Base-by-base conservation (phyloP, 768 basidiomycete genomes). In the Xerocomus potaroensis region DNA sequence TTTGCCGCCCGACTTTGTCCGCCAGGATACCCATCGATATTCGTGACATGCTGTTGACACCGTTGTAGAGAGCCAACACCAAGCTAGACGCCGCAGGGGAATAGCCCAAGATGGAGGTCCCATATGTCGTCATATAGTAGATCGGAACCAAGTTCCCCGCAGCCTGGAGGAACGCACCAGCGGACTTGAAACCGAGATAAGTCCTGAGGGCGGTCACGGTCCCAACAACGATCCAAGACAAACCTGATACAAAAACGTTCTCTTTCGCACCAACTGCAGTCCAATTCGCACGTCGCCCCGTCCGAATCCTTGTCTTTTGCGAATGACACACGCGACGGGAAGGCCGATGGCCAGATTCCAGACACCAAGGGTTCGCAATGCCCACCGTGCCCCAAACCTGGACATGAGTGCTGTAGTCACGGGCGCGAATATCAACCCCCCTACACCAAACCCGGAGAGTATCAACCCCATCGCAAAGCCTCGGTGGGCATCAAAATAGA, bases 201-300 rank as follows among this genome's bases (percentile, higher is more conserved):
- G 18, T 16, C 22, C 15, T 19, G n/a, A n/a, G n/a, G n/a, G 8
- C 30, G 4, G 21, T n/a, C 32, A 34, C 6, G 8, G 14, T 19
- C 27, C 4, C n/a, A 30, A 15, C 11, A 27, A 32, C 24, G 10
- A 30, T 32, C 41, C 16, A 16, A 33, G 11, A 42, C 41, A 18
- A 9, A 48, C 41, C 47, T 48, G 47, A 37, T 32, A 43, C 29
- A 43, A 30, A 41, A 36, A 48, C 21, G 34, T 42, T 21, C 24
- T 14, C 16, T 42, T 48, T 19, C 19, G 31, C 12, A 30, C 34
- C 22, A 42, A 14, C 34, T 21, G 11, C 33, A 48, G 16, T 18
- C 35, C 26, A 10, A 31, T 19, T 30, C 41, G 22, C 8, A 6
- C 27, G 11, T 12, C 29, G 9, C 35, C 22, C n/a, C 41, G 27